Conservation (phyloP, 2,329 filamentous ascomycete genomes). For the Gremmenia infestans region DNA sequence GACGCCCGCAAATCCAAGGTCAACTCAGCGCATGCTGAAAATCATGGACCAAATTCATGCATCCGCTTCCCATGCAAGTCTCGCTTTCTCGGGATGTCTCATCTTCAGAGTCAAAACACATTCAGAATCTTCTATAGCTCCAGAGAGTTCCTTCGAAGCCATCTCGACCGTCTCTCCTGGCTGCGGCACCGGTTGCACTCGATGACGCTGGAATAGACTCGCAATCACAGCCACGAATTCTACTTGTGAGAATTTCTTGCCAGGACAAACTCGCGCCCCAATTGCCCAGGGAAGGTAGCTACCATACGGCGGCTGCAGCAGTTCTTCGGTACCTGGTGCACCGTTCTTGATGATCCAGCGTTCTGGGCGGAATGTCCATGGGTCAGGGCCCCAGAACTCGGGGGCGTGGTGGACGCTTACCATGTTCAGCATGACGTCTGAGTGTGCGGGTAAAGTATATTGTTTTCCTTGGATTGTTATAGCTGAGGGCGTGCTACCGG, state of each 20-base stretch:
- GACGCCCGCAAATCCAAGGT: no score
- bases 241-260: constrained; percentile 15
- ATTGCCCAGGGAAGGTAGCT: constrained; percentile 13
- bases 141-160: neutral
- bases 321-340: neutral
- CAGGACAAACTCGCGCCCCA: constrained; percentile 12
- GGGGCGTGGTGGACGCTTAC: neutral
- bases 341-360: neutral
- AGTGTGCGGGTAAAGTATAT: neutral
- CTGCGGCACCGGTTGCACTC: neutral
- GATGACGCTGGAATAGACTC: constrained; percentile 1
- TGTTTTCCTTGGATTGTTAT: neutral
- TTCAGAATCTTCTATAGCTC: constrained; percentile 2
- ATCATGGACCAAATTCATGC: neutral
- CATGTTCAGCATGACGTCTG: neutral
- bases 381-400: neutral
- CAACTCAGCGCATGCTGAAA: no score
- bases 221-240: constrained; percentile 13
- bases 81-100: neutral
- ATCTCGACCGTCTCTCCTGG: neutral
- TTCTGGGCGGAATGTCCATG: neutral
- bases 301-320: constrained; percentile 3
- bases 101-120: constrained; percentile 7
- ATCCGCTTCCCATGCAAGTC: neutral
- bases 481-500: neutral